These are phyloP conservation scores for Mycena metata DNA, from an alignment of 768 basidiomycete species.

Conservation along the genomic window DNA sequence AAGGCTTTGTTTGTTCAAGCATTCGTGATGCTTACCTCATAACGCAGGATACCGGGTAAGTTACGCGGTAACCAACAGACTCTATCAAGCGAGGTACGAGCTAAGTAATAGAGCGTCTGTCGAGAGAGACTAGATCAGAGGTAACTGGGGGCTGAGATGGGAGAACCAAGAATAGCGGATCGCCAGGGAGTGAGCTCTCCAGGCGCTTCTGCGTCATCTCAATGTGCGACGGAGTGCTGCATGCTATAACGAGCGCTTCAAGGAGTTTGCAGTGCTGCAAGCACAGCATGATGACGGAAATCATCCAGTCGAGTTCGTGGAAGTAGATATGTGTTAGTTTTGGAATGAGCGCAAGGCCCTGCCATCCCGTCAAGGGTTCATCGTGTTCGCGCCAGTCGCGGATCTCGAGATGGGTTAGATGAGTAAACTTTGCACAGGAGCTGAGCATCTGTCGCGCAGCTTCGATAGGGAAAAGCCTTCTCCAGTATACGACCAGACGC, in stretches of 20 bases:
- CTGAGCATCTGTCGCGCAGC: no score
- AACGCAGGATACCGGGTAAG: no score
- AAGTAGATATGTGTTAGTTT: background rate
- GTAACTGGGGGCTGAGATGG: no score
- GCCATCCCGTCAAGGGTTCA: background rate
- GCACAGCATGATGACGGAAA: background rate
- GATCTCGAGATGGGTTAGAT: constrained; percentile 9
- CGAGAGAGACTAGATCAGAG: no score
- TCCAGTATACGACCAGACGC: constrained; percentile 11
- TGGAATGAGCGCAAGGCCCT: constrained; percentile 5
- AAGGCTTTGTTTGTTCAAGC: no score
- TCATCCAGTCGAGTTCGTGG: constrained; percentile 15
- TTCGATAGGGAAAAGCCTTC: no score
- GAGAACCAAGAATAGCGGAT: no score
- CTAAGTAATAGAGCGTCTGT: no score
- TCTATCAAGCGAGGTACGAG: no score
- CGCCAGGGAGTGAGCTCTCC: constrained; percentile 1
- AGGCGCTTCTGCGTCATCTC: background rate
- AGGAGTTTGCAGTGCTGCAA: constrained; percentile 9
- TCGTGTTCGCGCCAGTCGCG: constrained; percentile 8
- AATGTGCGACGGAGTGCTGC: background rate
- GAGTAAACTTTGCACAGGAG: constrained; percentile 5
- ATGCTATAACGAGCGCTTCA: background rate
- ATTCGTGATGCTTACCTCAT: no score
- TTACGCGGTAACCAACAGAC: no score